These are phyloP conservation scores for Misopates orontium DNA, from an alignment of 257 asterid genomes.

Conservation along the genomic window DNA sequence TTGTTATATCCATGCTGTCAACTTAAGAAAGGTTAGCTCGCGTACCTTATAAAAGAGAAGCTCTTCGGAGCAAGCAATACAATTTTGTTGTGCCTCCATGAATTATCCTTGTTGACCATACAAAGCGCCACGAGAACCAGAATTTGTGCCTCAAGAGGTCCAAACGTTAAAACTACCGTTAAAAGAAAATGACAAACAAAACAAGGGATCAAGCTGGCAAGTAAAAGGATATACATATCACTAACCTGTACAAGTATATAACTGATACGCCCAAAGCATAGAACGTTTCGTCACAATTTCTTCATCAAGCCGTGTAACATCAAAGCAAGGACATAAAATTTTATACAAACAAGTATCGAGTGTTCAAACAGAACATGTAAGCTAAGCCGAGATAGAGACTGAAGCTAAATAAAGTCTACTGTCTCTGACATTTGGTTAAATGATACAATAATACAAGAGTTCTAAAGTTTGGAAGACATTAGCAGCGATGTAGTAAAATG, in stretches of 20 bases:
- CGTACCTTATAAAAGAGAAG: neutral
- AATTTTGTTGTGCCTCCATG: neutral
- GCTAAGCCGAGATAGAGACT: constrained; percentile 6
- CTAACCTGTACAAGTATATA: too few relatives aligned
- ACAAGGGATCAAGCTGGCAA: too few relatives aligned
- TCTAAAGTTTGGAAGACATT: constrained; percentile 24
- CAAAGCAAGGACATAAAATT: too few relatives aligned
- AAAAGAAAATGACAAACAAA: too few relatives aligned
- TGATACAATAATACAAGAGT: constrained; percentile 28
- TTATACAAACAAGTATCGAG: too few relatives aligned
- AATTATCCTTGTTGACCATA: neutral
- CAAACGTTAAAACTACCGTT: too few relatives aligned
- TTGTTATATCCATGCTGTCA: too few relatives aligned
- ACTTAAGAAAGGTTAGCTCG: neutral
- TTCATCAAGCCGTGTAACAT: too few relatives aligned
- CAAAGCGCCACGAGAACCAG: neutral
- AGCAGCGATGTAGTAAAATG: constrained; percentile 50
- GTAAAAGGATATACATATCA: too few relatives aligned
- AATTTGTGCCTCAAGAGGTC: too few relatives aligned
- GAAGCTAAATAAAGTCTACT: constrained; percentile 14
- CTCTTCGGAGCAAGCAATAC: neutral
- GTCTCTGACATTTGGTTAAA: constrained; percentile 3
- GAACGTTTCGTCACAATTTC: too few relatives aligned
- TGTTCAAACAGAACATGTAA: neutral
- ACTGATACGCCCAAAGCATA: too few relatives aligned